Conservation (phyloP, 2,329 filamentous ascomycete species). For the Penicillium vulpinum region DNA sequence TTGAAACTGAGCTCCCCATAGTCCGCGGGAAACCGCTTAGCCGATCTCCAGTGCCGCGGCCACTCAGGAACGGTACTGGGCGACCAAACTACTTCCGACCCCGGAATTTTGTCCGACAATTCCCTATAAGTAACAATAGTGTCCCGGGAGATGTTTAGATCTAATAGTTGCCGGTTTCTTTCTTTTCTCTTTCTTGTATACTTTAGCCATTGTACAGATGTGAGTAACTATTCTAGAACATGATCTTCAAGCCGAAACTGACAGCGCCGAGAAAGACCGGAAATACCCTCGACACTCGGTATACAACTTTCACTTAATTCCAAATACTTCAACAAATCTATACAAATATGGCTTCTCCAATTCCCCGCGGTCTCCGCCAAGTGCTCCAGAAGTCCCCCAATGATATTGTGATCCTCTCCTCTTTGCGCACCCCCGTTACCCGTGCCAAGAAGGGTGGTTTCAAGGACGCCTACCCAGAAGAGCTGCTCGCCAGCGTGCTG, state of each 20-base stretch:
- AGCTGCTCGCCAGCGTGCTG: slow-evolving; percentile 67
- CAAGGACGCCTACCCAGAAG: slow-evolving; percentile 86
- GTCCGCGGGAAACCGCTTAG: slow-evolving; percentile 37
- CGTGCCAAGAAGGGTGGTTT: slow-evolving; percentile 79
- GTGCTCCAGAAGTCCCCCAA: slow-evolving; percentile 76
- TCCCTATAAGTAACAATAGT: slow-evolving; percentile 31
- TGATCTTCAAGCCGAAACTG: neutral
- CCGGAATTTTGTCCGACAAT: slow-evolving; percentile 45
- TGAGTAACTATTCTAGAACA: neutral
- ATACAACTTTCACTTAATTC: slow-evolving; percentile 7
- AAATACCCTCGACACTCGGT: slow-evolving; percentile 3
- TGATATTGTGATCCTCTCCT: slow-evolving; percentile 85
- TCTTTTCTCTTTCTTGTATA: neutral
- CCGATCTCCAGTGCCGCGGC: slow-evolving; percentile 38
- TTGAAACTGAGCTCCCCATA: slow-evolving; percentile 22
- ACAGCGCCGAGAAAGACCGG: neutral
- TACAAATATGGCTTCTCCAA: slow-evolving; percentile 46
- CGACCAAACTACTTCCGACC: slow-evolving; percentile 27
- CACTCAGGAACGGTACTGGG: slow-evolving; percentile 21
- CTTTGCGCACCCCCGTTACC: slow-evolving; percentile 85
- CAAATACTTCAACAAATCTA: slow-evolving; percentile 4
- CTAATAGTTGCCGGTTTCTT: slow-evolving; percentile 8
- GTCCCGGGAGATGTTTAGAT: neutral
- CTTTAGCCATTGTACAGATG: slow-evolving; percentile 1
- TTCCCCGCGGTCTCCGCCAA: slow-evolving; percentile 68